phyloP scores from a whole-genome alignment of 2,329 filamentous ascomycete species.

The Colletotrichum sp. region DNA sequence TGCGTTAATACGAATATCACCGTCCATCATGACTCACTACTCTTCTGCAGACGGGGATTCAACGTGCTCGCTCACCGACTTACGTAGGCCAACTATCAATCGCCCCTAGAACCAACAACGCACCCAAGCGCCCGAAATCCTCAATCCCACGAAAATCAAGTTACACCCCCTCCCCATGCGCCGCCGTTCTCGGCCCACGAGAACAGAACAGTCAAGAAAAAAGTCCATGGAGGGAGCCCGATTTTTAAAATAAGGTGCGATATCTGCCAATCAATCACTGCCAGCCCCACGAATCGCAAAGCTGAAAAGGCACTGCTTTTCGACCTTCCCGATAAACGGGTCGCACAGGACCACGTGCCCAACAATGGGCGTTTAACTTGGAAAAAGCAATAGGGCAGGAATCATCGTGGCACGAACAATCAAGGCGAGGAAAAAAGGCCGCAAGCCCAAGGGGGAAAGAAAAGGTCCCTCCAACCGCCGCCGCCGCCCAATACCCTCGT shows the following conservation, averaged over 20 bases:
- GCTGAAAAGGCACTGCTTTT: not conserved
- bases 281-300: not conserved
- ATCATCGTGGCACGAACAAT: slow-evolving; percentile 11
- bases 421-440: not conserved
- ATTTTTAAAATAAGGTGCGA: not conserved
- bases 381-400: not conserved
- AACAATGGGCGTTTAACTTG: not conserved
- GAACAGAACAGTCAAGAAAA: not conserved
- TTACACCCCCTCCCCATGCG: not conserved
- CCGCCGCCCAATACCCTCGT: not conserved
- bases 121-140: not conserved
- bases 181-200: not conserved
- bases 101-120: not conserved
- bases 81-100: not conserved
- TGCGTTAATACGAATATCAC: not conserved
- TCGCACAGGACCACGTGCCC: slow-evolving; percentile 10
- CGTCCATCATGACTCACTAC: not conserved
- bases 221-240: not conserved
- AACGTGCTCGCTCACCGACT: not conserved
- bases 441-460: not conserved
- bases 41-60: not conserved
- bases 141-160: not conserved
- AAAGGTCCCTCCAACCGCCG: not conserved
- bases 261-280: not conserved
- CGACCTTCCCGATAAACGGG: not conserved